Evolutionary conservation across 1,284 basidiomycete species (phyloP).

Genomic region (Agaricales sp.): DNA sequence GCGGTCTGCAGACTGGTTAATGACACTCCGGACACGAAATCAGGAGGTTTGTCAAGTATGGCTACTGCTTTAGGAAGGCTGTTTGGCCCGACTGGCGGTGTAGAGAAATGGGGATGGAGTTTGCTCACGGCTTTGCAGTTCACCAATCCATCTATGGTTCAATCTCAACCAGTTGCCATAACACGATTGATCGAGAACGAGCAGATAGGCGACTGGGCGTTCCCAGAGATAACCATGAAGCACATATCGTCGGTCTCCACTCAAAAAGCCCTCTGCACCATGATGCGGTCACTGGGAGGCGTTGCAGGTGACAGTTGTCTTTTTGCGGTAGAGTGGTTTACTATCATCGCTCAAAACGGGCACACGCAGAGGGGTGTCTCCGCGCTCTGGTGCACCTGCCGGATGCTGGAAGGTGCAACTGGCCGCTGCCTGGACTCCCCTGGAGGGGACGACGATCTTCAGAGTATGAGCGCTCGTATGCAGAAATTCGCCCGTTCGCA

Average conservation of each 20-base stretch:
- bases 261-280: slow-evolving; percentile 44
- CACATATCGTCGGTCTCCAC: slow-evolving; percentile 51
- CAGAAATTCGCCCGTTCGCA: slow-evolving; percentile 59
- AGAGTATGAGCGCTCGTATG: slow-evolving; percentile 32
- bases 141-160: slow-evolving; percentile 39
- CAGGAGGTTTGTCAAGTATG: slow-evolving; percentile 27
- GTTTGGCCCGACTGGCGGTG: slow-evolving; percentile 71
- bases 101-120: slow-evolving; percentile 86
- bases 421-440: slow-evolving; percentile 28
- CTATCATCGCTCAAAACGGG: slow-evolving; percentile 41
- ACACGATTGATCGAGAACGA: slow-evolving; percentile 52
- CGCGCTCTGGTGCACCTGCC: slow-evolving; percentile 76
- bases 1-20: slow-evolving; percentile 51
- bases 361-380: slow-evolving; percentile 44
- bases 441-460: slow-evolving; percentile 14
- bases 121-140: slow-evolving; percentile 72
- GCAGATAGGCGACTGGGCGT: slow-evolving; percentile 25
- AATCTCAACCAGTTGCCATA: slow-evolving; percentile 34
- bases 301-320: slow-evolving; percentile 63
- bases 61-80: slow-evolving; percentile 51
- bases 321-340: slow-evolving; percentile 77
- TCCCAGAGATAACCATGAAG: slow-evolving; percentile 52
- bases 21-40: slow-evolving; percentile 13
- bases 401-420: slow-evolving; percentile 64
- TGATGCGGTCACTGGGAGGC: slow-evolving; percentile 64